Conservation (phyloP, 805 yeast genomes). For the Metschnikowia reukaufii region DNA sequence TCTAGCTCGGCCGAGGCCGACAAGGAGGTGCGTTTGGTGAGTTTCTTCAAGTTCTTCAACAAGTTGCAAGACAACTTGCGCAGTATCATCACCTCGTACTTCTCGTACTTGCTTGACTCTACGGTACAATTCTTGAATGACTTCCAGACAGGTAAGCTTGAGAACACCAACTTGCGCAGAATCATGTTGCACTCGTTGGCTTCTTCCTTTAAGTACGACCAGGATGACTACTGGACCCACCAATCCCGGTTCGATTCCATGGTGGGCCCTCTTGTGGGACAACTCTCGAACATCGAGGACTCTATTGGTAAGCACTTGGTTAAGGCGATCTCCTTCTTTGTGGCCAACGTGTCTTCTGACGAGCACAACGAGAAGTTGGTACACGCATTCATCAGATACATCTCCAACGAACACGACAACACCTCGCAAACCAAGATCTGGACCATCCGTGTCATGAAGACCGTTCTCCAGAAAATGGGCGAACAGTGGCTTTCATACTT, state of each 20-base stretch:
- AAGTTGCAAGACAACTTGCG: constrained; percentile 79
- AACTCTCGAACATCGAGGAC: constrained; percentile 67
- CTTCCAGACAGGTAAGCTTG: constrained; percentile 43
- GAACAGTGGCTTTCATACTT: constrained; percentile 89
- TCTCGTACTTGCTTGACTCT: constrained; percentile 80
- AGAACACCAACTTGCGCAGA: constrained; percentile 61
- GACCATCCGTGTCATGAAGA: constrained; percentile 77
- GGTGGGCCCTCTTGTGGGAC: constrained; percentile 60
- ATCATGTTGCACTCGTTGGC: constrained; percentile 69
- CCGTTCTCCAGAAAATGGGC: constrained; percentile 86
- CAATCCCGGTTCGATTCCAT: constrained; percentile 79
- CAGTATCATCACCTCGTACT: constrained; percentile 86
- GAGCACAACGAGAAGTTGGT: constrained; percentile 70
- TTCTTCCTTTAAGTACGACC: constrained; percentile 82
- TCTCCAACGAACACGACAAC: constrained; percentile 45
- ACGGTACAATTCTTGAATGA: constrained; percentile 55
- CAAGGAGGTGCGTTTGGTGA: constrained; percentile 48
- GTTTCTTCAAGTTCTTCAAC: constrained; percentile 85
- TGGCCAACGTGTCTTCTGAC: constrained; percentile 63
- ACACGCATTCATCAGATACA: constrained; percentile 34
- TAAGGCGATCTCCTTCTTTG: constrained; percentile 74
- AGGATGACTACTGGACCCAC: constrained; percentile 93
- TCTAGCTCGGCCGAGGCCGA: constrained; percentile 47
- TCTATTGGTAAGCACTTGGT: constrained; percentile 77
- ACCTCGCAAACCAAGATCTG: constrained; percentile 73